These are phyloP conservation scores for Pseudogymnoascus sp. DNA, from an alignment of 2,329 filamentous ascomycete species.

Conservation along the genomic window DNA sequence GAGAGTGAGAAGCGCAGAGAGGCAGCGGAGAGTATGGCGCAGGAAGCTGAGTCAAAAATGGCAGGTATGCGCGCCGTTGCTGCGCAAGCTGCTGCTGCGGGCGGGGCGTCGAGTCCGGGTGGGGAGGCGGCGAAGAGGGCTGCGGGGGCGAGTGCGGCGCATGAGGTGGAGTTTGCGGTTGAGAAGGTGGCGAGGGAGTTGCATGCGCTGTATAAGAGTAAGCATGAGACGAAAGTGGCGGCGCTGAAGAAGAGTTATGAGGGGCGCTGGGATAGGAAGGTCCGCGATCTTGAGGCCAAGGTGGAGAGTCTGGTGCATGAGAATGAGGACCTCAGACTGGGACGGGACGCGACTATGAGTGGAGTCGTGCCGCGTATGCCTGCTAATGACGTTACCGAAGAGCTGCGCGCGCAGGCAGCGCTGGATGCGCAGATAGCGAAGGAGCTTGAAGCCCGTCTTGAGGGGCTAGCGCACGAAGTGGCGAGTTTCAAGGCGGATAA, in stretches of 20 bases:
- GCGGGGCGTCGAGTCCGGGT: background rate
- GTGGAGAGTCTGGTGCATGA: slow-evolving; percentile 63
- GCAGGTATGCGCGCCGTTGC: slow-evolving; percentile 57
- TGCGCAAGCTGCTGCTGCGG: slow-evolving; percentile 11
- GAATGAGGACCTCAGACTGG: slow-evolving; percentile 62
- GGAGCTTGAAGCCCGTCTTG: slow-evolving; percentile 64
- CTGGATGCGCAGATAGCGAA: slow-evolving; percentile 59
- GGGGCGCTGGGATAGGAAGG: slow-evolving; percentile 79
- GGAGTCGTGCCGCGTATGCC: slow-evolving; percentile 10
- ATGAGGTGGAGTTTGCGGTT: slow-evolving; percentile 73
- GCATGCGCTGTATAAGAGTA: slow-evolving; percentile 88
- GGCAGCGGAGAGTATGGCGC: slow-evolving; percentile 65
- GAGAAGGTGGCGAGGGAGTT: slow-evolving; percentile 92
- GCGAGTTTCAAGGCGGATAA: slow-evolving; percentile 63
- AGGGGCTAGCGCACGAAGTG: slow-evolving; percentile 67
- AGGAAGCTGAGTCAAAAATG: slow-evolving; percentile 68
- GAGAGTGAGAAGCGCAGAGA: slow-evolving; percentile 68
- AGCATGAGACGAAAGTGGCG: slow-evolving; percentile 92
- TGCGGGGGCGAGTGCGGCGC: slow-evolving; percentile 26
- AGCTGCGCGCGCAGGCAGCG: slow-evolving; percentile 49
- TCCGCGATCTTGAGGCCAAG: slow-evolving; percentile 66
- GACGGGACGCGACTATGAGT: slow-evolving; percentile 47
- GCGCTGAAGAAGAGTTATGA: slow-evolving; percentile 83
- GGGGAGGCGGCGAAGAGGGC: slow-evolving; percentile 23
- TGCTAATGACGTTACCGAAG: slow-evolving; percentile 27